Evolutionary conservation across 106 monocot genomes (phyloP), one percentile per base, ranked within the genome.

Genomic region (Agapanthus africanus): DNA sequence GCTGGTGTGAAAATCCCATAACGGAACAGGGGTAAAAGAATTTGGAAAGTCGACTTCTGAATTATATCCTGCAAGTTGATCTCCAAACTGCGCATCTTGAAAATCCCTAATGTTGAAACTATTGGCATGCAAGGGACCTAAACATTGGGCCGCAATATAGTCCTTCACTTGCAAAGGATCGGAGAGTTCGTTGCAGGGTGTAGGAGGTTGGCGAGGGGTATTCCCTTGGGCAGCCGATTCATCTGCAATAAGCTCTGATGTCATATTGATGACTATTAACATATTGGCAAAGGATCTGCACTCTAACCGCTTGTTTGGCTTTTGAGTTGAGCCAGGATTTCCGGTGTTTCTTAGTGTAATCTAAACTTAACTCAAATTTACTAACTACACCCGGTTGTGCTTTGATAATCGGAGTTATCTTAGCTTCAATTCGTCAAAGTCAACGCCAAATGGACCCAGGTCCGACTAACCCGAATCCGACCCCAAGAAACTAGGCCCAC

Each of bases 161-260:
- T 70, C 78, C 42, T 61, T 73, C 42, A 47, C 16, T 38, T 59
- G 78, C 28, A 56, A 68, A 14, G 44, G 54, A 72, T 79, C 82
- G n/a, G 74, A 54, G 54, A 66, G 36, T 30, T 65, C 75, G 47
- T 23, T 39, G 28, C 44, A 65, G 22, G 71, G 50, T 33, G 23
- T 40, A 39, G 37, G 34, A 62, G 52, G 41, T 59, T 46, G 71
- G 52, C 47, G 46, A 11, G 22, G 1, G 79, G 27, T 41, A 39
- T 27, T 35, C 41, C 74, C 9, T 73, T 72, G 64, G 0, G 26
- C 0, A 60, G 54, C 40, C 39, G 40, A 35, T 73, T 82, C 74
- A 34, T 76, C 82, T 79, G 73, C 22, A 25, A 69, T 57, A 77
- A 54, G 41, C 7, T 61, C 9, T 7, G 4, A 40, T 37, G 11